Conservation (phyloP, 768 basidiomycete species). For the Chiua virens region DNA sequence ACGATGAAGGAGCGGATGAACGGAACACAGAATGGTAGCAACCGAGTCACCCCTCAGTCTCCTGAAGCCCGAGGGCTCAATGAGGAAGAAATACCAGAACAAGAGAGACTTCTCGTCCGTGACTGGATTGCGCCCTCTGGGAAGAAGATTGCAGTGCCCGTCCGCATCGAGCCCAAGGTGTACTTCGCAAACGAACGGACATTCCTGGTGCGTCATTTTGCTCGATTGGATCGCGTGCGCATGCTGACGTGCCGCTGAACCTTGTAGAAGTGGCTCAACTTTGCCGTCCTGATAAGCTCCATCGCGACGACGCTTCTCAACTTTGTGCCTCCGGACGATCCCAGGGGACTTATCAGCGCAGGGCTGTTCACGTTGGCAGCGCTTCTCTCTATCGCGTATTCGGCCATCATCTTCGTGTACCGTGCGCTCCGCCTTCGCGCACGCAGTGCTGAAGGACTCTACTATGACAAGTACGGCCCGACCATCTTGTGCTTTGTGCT, state of each 20-base stretch:
- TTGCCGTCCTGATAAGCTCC: conserved; percentile 81
- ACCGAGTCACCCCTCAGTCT: conserved; percentile 4
- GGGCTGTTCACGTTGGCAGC: conserved; percentile 89
- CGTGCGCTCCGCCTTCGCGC: conserved; percentile 68
- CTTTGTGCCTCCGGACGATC: conserved; percentile 73
- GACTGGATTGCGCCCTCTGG: conserved; percentile 80
- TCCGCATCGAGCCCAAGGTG: conserved; percentile 97
- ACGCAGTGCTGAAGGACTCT: conserved; percentile 74
- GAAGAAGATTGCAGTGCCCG: conserved; percentile 88
- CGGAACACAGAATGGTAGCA: conserved; percentile 30
- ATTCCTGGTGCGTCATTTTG: conserved; percentile 67
- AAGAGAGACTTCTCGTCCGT: conserved; percentile 60
- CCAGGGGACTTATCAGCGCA: conserved; percentile 81
- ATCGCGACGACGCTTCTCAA: conserved; percentile 90
- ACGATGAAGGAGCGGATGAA: conserved; percentile 69
- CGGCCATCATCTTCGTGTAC: conserved; percentile 77
- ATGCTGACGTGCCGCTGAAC: conserved; percentile 1
- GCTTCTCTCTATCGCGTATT: conserved; percentile 84
- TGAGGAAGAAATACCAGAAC: conserved; percentile 36
- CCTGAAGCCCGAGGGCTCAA: conserved; percentile 36
- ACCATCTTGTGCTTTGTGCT: conserved; percentile 71
- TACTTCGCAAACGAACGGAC: conserved; percentile 96
- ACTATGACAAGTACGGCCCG: conserved; percentile 90
- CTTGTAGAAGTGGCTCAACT: conserved; percentile 86
- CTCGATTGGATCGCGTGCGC: background rate